Evolutionary conservation across 2,329 filamentous ascomycete genomes (phyloP).

Genomic region (Davidsoniella neocaledoniae): DNA sequence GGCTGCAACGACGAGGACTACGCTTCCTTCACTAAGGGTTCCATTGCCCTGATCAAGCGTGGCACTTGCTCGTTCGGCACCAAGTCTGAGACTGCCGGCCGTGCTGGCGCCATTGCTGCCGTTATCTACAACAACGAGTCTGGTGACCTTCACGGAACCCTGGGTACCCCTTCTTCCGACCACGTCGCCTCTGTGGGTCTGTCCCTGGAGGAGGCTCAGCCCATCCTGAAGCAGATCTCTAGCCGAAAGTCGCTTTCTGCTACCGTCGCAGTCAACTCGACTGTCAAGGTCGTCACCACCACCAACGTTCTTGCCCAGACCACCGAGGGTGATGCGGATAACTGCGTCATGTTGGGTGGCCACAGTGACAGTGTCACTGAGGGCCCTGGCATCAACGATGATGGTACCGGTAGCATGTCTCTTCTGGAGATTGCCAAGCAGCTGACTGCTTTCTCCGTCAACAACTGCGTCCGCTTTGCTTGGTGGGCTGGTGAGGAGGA

Average conservation of each 20-base stretch:
- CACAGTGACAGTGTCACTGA: conserved; percentile 47
- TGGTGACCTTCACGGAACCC: conserved; percentile 47
- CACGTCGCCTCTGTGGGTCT: conserved; percentile 56
- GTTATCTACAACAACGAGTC: conserved; percentile 59
- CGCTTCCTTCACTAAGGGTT: conserved; percentile 37
- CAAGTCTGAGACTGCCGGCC: conserved; percentile 52
- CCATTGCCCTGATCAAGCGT: conserved; percentile 54
- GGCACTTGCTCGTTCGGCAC: conserved; percentile 54
- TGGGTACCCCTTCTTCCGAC: conserved; percentile 41
- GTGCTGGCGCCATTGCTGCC: conserved; percentile 52
- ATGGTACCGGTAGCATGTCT: conserved; percentile 49
- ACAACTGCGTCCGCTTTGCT: conserved; percentile 49
- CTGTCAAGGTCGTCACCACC: conserved; percentile 36
- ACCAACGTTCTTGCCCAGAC: conserved; percentile 49
- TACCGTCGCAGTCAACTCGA: conserved; percentile 43
- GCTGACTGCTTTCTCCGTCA: conserved; percentile 38
- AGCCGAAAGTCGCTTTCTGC: conserved; percentile 32
- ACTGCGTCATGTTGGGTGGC: conserved; percentile 48
- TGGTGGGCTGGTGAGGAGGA: conserved; percentile 56
- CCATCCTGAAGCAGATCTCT: conserved; percentile 36
- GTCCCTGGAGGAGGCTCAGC: conserved; percentile 38
- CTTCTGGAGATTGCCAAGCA: conserved; percentile 46
- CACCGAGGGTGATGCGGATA: conserved; percentile 37
- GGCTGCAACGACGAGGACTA: conserved; percentile 52
- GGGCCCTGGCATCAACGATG: conserved; percentile 62